Evolutionary conservation across 345 rosid genomes (phyloP), one percentile per base, ranked within the genome.

Genomic region (Boechera divaricarpa): DNA sequence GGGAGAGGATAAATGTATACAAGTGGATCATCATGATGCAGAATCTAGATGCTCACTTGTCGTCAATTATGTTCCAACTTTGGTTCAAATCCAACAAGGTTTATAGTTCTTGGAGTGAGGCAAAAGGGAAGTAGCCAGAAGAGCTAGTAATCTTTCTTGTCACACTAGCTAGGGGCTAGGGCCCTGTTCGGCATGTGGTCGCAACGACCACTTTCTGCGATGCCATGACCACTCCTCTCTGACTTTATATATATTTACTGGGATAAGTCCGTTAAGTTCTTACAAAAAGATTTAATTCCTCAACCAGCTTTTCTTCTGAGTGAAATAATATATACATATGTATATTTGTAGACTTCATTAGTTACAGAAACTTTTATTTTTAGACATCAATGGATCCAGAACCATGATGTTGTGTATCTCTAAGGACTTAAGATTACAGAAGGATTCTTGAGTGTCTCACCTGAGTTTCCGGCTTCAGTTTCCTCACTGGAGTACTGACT

Each of bases 391-490:
- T 87, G 92, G 89, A 45, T 51, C 10, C 10, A 2, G 38, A 59
- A 6, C 53, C 52, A 76, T 52, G 28, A 52, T 49, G 54, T 18
- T 59, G 24, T 62, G 24, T 15, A 61, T 53, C 76, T 55, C 44
- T 69, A 45, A 33, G 70, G 75, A 33, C 39, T 36, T 44, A 33
- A 33, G 52, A 69, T 69, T 31, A 45, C 60, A 70, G 59, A 56
- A 41, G 51, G 51, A 32, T 11, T 49, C 63, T 49, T 78, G 47
- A 18, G 12, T 48, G 42, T 63, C 70, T 44, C 74, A 35, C 21
- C 82, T 35, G 66, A 79, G 82, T 44, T 60, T 68, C 74, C 54
- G 3, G 66, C 78, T 79, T 79, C 78, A 67, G 58, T 73, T 13
- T 73, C 82, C 21, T 67, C 74, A 72, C 77, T 49, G 4, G 77